Evolutionary conservation across 257 asterid genomes (phyloP), one percentile per base, ranked within the genome.

Genomic region (Linaria vulgaris): DNA sequence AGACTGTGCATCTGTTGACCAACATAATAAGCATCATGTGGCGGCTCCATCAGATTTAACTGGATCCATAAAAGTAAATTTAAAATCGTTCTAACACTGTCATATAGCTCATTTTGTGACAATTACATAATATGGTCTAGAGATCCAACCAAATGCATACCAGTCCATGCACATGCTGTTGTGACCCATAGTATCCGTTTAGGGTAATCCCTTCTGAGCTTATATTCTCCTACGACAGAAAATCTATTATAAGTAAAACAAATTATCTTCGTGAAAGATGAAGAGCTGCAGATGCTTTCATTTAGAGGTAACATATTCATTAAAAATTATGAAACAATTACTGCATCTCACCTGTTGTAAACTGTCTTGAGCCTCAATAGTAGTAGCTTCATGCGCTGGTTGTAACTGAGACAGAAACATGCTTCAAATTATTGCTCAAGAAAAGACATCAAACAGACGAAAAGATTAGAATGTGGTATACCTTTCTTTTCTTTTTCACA

Each of bases 1-100:
- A 89, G 79, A 64, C 95, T 94, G 63, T 75, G 96, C 84, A 89
- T 85, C 69, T 65, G 95, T 71, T 85, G 95, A 76, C 85, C 66
- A 24, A 85, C 94, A 74, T 83, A 87, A 75, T 85, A 90, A 66
- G 83, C 82, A 57, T 89, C 97, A 48, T 84, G 87, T 21, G 97
- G 97, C 31, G 94, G 95, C 80, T 92, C 99, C 99, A 89, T 92
- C 85, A 92, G 75, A 75, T 92, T 92, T 69, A 92, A 80, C 90
- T 92, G 91, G 70, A 82, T 73, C 76, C 73, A 79, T 23, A 64
- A 70, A 59, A 53, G 69, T 22, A 9, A 67, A 54, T 60, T 17
- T 24, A 65, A n/a, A 58, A 45, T 50, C 55, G 17, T 69, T 64
- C 62, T 61, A 53, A 62, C 48, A 61, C 6, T 44, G 57, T 16